A percentile compares a stretch with the other conserved stretches of the same genome.
phyloP scores from a whole-genome alignment of 2,329 filamentous ascomycete genomes.

The Eutypella sp. region DNA sequence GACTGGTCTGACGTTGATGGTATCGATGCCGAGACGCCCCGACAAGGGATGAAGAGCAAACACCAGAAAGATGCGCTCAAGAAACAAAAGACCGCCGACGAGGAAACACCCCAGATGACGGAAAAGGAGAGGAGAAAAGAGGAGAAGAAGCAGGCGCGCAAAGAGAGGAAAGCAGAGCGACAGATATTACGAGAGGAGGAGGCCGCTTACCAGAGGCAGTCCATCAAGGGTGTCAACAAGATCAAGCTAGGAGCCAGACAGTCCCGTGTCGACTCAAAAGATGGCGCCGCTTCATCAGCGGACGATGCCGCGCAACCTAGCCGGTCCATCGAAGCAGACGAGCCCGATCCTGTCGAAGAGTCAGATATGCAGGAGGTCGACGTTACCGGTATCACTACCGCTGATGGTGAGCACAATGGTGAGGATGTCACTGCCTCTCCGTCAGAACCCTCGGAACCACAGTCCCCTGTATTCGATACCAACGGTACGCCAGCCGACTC shows the following conservation, averaged over 20 bases:
- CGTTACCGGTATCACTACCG: constrained; percentile 43
- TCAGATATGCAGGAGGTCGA: constrained; percentile 40
- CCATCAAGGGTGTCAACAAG: constrained; percentile 31
- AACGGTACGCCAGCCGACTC: constrained; percentile 37
- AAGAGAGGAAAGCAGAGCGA: constrained; percentile 38
- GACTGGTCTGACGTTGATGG: constrained; percentile 41
- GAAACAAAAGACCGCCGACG: constrained; percentile 47
- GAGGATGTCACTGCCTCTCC: constrained; percentile 30
- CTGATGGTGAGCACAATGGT: constrained; percentile 34
- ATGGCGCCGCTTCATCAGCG: constrained; percentile 6
- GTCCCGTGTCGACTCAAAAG: constrained; percentile 18
- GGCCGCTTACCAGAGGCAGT: constrained; percentile 35
- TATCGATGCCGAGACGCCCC: constrained; percentile 56
- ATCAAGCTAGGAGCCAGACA: constrained; percentile 27
- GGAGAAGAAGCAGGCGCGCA: constrained; percentile 46
- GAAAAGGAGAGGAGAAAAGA: constrained; percentile 43
- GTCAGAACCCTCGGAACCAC: constrained; percentile 47
- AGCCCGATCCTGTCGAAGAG: constrained; percentile 13
- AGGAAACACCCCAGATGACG: constrained; percentile 29
- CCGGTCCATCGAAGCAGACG: constrained; percentile 25
- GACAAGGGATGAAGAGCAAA: constrained; percentile 55
- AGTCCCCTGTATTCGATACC: constrained; percentile 59
- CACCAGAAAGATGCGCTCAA: constrained; percentile 37
- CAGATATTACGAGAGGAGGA: constrained; percentile 32
- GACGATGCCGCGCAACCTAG: constrained; percentile 14